phyloP scores from a whole-genome alignment of 331 rosid genomes.

The Malus hybrid region DNA sequence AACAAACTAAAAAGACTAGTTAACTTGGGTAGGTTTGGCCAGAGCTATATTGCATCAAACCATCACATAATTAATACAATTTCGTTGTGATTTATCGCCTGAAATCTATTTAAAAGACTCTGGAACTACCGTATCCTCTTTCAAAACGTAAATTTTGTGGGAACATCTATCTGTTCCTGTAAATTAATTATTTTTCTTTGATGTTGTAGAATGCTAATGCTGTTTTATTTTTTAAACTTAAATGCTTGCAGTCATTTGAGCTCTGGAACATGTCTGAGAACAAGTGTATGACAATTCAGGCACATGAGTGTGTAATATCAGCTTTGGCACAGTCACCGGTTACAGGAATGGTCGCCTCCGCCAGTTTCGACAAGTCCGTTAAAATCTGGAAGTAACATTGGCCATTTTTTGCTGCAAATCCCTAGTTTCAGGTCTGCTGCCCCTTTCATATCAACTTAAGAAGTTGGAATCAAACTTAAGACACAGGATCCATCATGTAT shows the following conservation, averaged over 20 bases:
- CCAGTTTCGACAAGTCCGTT: slow-evolving; percentile 79
- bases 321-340: slow-evolving; percentile 73
- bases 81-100: not conserved
- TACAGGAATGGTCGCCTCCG: slow-evolving; percentile 85
- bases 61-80: not conserved
- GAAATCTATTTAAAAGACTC: not conserved
- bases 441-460: slow-evolving; percentile 8
- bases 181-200: too few species aligned
- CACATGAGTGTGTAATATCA: slow-evolving; percentile 74
- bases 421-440: slow-evolving; percentile 20
- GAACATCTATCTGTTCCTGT: too few species aligned
- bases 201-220: slow-evolving; percentile 1
- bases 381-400: slow-evolving; percentile 71
- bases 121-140: not conserved
- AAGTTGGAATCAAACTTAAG: slow-evolving; percentile 16
- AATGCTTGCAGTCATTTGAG: slow-evolving; percentile 68
- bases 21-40: not conserved
- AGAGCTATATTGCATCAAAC: not conserved
- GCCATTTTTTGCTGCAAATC: slow-evolving; percentile 16
- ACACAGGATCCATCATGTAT: slow-evolving; percentile 7
- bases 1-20: not conserved
- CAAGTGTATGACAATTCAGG: slow-evolving; percentile 62
- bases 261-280: slow-evolving; percentile 84
- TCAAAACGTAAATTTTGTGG: not conserved
- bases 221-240: not conserved